Base-by-base conservation (phyloP, 1,139 yeast genomes). In the Yamadazyma songkhlaensis region DNA sequence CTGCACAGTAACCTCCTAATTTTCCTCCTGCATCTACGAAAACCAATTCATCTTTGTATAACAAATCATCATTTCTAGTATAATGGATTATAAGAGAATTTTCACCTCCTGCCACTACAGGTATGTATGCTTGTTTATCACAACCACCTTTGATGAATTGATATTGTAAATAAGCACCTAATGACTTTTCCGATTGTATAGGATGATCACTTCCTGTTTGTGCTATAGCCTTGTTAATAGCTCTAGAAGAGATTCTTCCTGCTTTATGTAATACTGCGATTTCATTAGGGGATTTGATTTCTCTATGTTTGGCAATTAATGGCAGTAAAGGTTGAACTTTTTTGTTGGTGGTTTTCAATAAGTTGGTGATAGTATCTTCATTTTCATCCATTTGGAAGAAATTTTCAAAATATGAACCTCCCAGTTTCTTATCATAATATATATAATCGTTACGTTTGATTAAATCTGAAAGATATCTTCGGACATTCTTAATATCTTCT, bases 1-100 rank as follows among this genome's bases (percentile, higher is more conserved):
- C 99, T 1, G 97, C 83, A 55, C 96, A 84, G 60, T 94, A 94
- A 0, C 97, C 97, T 22, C 97, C 98, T 30, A 84, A 62, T 42
- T 87, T 77, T 5, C 97, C 99, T 0, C 96, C 95, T 3, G 98
- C 98, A 60, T 94, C 99, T 5, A 92, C 88, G 35, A 92, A 76
- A 6, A 90, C 96, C 69, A 89, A 63, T 45, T 92, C 97, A 46
- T 82, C 89, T 33, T 74, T 72, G 41, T 74, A 74, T 42, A 90
- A 68, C 21, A 83, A 60, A 55, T 86, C 95, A 57, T 90, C 95
- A 53, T 90, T 90, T 43, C 95, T 70, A 0, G 95, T 89, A 57
- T 90, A 90, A 59, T 90, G 97, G 42, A 92, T 88, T 29, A 92
- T 84, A 31, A 89, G 65, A 0, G 96, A 88, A 55, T 89, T 89